Base-by-base conservation (phyloP, 2,329 filamentous ascomycete species). In the Verticillium alfalfae region DNA sequence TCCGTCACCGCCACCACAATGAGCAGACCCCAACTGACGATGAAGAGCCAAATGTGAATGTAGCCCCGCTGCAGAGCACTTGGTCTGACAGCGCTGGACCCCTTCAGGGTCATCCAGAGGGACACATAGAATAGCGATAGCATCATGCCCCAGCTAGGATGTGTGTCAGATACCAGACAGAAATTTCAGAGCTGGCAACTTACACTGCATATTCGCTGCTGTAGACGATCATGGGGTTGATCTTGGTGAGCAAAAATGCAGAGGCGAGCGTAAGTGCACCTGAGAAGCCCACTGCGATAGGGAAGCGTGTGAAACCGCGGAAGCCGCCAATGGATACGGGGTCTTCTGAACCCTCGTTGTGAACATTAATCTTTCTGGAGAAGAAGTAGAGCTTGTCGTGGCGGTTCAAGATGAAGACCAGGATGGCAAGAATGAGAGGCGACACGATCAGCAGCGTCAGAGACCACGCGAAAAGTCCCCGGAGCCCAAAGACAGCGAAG, bases 211-310 rank as follows among this genome's bases (percentile, higher is more conserved):
- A 98, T 57, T 88, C 84, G 68, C 90, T 96, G 75, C 92, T 93
- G 77, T 97, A 95, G n/a, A 95, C 80, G 68, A 98, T 92, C 68
- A 92, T 84, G 1, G 94, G 93, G 70, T 98, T 98, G 71, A 94
- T 78, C 73, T 95, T 96, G 41, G 85, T 85, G 52, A 96, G 70
- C 59, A 98, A 75, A 67, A 90, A 90, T 1, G 91, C 89, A 18
- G 92, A 80, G 0, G 86, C 91, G 31, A 96, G 73, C 0, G 90
- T 86, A n/a, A 90, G 78, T 0, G 82, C 87, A 1, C 84, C 85
- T 0, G 93, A 84, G 38, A 92, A 80, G 22, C 83, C 70, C 49
- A 97, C 80, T 1, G 92, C 86, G 58, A 97, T 78, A 0, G 93
- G 93, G 67, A 92, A 95, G 38, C 94, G 86, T 75, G 92, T 92